These are phyloP conservation scores for Orbilia ellipsospora DNA, from an alignment of 2,329 filamentous ascomycete species.

Conservation along the genomic window DNA sequence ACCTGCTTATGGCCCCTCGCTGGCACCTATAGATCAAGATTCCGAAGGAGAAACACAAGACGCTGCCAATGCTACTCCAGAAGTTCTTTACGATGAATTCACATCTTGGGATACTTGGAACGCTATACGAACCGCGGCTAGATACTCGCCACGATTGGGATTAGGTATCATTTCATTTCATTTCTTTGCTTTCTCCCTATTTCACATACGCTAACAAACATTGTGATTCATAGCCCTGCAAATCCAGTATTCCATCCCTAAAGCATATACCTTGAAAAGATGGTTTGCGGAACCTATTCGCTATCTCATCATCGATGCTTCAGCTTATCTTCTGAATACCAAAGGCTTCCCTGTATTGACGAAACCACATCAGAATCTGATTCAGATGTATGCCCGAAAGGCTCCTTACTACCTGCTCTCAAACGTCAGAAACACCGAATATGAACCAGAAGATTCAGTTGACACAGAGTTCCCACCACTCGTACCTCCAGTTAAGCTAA, in stretches of 20 bases:
- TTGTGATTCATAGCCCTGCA: constrained; percentile 65
- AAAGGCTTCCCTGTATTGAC: constrained; percentile 72
- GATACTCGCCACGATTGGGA: constrained; percentile 80
- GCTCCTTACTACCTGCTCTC: constrained; percentile 74
- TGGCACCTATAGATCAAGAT: constrained; percentile 66
- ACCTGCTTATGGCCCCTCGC: constrained; percentile 75
- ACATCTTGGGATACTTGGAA: constrained; percentile 95
- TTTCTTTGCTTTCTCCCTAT: neutral
- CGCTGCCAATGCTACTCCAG: constrained; percentile 60
- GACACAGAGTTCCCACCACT: constrained; percentile 59
- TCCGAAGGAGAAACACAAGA: constrained; percentile 67
- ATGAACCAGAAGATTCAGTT: constrained; percentile 62
- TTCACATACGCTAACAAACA: constrained; percentile 4
- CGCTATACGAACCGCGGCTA: constrained; percentile 84
- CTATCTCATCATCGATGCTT: constrained; percentile 69
- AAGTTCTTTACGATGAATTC: constrained; percentile 71
- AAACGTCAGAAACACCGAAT: constrained; percentile 64
- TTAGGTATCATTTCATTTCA: constrained; percentile 72
- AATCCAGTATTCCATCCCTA: constrained; percentile 56
- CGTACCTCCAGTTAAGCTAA: constrained; percentile 39
- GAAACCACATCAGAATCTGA: constrained; percentile 71
- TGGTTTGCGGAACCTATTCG: constrained; percentile 78
- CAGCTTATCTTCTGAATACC: constrained; percentile 71
- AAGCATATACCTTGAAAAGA: constrained; percentile 68
- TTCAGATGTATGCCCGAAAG: constrained; percentile 73